phyloP scores from a whole-genome alignment of 805 yeast species.

The Candida pini region DNA sequence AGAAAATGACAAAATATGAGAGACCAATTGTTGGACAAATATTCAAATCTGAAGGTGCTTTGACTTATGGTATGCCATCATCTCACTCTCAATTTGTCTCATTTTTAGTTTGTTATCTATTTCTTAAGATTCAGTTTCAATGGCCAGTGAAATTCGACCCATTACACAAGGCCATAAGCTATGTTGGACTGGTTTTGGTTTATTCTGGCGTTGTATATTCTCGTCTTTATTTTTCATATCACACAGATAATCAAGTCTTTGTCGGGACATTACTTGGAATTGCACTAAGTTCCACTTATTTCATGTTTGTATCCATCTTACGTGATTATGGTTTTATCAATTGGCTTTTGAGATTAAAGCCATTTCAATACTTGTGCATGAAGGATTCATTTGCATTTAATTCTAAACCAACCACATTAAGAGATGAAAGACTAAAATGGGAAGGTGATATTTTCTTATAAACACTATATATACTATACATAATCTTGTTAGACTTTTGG shows the following conservation, averaged over 20 bases:
- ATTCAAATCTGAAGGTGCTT: constrained; percentile 23
- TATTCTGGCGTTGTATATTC: constrained; percentile 53
- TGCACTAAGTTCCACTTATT: constrained; percentile 54
- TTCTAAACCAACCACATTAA: constrained; percentile 7
- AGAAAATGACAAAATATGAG: constrained; percentile 58
- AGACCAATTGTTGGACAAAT: constrained; percentile 54
- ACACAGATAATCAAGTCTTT: constrained; percentile 62
- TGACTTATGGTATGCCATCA: constrained; percentile 90
- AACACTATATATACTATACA: too few relatives aligned
- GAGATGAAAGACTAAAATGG: constrained; percentile 23
- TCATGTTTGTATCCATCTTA: constrained; percentile 41
- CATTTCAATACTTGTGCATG: constrained; percentile 44
- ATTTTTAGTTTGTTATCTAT: constrained; percentile 57
- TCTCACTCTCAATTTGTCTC: constrained; percentile 98
- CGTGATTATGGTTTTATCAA: constrained; percentile 66
- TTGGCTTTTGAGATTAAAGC: constrained; percentile 55
- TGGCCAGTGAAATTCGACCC: constrained; percentile 33
- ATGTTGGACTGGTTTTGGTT: constrained; percentile 23
- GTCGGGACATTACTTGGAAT: constrained; percentile 68
- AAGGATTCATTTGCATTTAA: constrained; percentile 48
- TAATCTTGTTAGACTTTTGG: constrained; percentile 22
- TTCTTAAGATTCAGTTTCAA: constrained; percentile 37
- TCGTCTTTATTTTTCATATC: constrained; percentile 75
- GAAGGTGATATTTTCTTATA: too few relatives aligned
- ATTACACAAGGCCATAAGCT: constrained; percentile 26